phyloP scores from a whole-genome alignment of 768 basidiomycete genomes.

The Crepidotus variabilis region DNA sequence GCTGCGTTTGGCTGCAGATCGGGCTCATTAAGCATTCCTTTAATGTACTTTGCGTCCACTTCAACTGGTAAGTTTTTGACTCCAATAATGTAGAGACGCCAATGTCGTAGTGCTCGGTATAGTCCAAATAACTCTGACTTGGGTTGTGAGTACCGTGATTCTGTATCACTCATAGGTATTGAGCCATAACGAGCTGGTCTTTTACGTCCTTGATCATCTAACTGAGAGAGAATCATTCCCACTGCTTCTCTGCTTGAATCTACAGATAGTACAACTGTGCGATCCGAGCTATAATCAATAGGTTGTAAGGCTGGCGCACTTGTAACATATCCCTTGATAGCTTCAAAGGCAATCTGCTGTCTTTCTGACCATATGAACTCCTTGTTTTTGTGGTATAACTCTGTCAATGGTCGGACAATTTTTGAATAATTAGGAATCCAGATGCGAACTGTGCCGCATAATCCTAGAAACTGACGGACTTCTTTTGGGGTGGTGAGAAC shows the following conservation, averaged over 20 bases:
- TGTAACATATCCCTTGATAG: slow-evolving; percentile 16
- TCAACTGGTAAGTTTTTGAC: slow-evolving; percentile 21
- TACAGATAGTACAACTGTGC: slow-evolving; percentile 12
- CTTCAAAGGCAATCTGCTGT: slow-evolving; percentile 8
- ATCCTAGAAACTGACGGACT: slow-evolving; percentile 25
- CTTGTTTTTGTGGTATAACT: neutral
- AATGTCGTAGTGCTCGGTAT: slow-evolving; percentile 17
- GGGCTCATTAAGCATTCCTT: slow-evolving; percentile 28
- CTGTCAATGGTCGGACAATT: neutral
- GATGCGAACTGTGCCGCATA: slow-evolving; percentile 15
- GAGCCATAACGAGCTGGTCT: slow-evolving; percentile 15
- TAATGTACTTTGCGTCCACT: slow-evolving; percentile 28
- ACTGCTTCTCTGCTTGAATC: slow-evolving; percentile 13
- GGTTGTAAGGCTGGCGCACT: slow-evolving; percentile 18
- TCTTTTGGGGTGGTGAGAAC: slow-evolving; percentile 15
- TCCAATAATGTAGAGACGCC: slow-evolving; percentile 21
- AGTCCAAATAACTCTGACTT: slow-evolving; percentile 32
- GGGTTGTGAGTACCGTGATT: slow-evolving; percentile 21
- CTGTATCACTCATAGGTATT: slow-evolving; percentile 10
- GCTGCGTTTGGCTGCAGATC: slow-evolving; percentile 27
- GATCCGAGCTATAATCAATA: slow-evolving; percentile 12
- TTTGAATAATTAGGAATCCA: slow-evolving; percentile 23
- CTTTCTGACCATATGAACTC: neutral
- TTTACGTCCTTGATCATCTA: slow-evolving; percentile 2
- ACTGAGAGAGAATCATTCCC: slow-evolving; percentile 14